phyloP scores from a whole-genome alignment of 2,329 filamentous ascomycete species.

The Colletotrichum liaoningense region DNA sequence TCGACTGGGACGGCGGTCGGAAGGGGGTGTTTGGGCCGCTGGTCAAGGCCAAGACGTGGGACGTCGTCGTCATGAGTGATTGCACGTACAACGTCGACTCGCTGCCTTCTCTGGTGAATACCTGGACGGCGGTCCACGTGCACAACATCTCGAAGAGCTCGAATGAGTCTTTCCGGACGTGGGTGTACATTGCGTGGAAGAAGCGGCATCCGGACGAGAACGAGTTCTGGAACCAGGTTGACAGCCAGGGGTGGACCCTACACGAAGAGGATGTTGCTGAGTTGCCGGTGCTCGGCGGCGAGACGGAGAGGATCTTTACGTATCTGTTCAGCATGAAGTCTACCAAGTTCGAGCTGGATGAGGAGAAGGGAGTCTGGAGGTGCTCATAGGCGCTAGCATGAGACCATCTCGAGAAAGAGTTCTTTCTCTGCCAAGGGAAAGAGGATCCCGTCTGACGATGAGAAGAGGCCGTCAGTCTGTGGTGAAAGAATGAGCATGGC shows the following conservation, averaged over 20 bases:
- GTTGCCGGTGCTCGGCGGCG: conserved; percentile 58
- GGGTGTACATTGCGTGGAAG: conserved; percentile 66
- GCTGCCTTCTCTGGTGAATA: conserved; percentile 64
- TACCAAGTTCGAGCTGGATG: background rate
- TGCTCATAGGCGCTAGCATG: background rate
- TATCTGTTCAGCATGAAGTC: conserved; percentile 57
- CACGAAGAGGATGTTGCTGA: conserved; percentile 54
- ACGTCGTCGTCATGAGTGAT: conserved; percentile 67
- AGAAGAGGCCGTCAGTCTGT: background rate
- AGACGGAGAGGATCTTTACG: conserved; percentile 60
- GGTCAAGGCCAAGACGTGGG: conserved; percentile 56
- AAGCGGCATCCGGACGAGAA: conserved; percentile 65
- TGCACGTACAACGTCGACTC: conserved; percentile 72
- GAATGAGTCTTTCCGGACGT: conserved; percentile 44
- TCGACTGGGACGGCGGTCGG: conserved; percentile 67
- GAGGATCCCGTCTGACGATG: background rate
- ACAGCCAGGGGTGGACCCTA: conserved; percentile 56
- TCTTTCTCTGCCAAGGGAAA: background rate
- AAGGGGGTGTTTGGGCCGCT: conserved; percentile 56
- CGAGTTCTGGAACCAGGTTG: conserved; percentile 60
- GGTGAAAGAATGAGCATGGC: background rate
- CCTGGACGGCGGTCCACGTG: conserved; percentile 60
- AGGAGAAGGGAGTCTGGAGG: background rate
- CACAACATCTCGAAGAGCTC: conserved; percentile 44
- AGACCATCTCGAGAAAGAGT: background rate